Evolutionary conservation across 148 eudicot species (phyloP), one percentile per base, ranked within the genome.

Genomic region (Silene conica): DNA sequence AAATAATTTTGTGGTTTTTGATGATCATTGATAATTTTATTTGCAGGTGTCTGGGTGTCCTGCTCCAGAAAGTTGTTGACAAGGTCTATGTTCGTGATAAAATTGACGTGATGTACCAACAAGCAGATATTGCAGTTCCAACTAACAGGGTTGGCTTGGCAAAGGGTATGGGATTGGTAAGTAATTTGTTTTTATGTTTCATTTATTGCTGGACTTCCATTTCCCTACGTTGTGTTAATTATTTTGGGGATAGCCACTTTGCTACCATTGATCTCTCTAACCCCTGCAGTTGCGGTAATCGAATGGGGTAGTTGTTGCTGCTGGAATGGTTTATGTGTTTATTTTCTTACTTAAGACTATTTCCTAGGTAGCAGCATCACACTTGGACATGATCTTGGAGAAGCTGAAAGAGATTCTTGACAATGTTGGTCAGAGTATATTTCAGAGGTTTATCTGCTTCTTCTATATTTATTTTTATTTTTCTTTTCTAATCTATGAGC

Each of bases 131-230:
- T 77, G 83, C 92, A 71, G 78, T 81, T 74, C 96, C 97, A 67
- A 77, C 88, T 21, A 92, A 95, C 74, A 90, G 99, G 81, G 85
- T 95, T 79, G 99, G 99, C 78, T 85, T 95, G 82, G 99, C 99
- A 18, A 95, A 95, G 87, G 97, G 88, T 72, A 92, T 95, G 85
- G 99, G 97, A 83, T 78, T 95, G 97, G 99, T 95, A 86, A 73
- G 63, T 69, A 43, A 34, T 65, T 10, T 55, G 45, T 59, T 67
- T 48, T 15, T 70, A 23, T 28, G 18, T 73, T 73, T 61, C 25
- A 26, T 20, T 64, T 21, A 26, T 23, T 62, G 21, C 26, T 38
- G 48, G 28, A 26, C 31, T 43, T 43, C 1, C 54, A 58, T 38
- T 62, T 74, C 26, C 58, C 20, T 54, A 20, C 71, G 56, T 43